Conservation (phyloP, 164 flowering plant species). For the Pachysandra terminalis region DNA sequence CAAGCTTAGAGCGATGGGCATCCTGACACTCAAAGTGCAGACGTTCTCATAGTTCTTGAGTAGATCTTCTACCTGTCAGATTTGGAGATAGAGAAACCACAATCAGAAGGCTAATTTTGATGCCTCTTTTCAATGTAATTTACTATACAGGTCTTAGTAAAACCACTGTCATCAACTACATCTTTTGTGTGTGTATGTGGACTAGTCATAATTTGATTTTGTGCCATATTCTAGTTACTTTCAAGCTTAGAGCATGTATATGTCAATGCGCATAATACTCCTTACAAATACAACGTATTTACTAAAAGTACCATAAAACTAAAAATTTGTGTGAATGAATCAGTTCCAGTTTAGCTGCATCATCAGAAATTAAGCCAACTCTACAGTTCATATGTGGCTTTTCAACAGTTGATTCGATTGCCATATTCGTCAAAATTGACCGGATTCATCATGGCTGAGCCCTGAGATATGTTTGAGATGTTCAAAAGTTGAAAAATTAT, state of each 20-base stretch:
- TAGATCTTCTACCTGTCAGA: constrained; percentile 37
- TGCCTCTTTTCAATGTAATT: neutral
- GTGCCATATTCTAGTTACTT: too few relatives aligned
- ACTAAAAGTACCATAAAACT: too few relatives aligned
- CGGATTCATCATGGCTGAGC: neutral
- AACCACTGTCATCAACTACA: neutral
- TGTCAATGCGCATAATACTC: too few relatives aligned
- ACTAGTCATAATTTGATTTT: too few relatives aligned
- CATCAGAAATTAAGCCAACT: too few relatives aligned
- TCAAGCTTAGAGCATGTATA: too few relatives aligned
- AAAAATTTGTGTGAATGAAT: too few relatives aligned
- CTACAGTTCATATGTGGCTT: too few relatives aligned
- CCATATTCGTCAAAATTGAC: neutral
- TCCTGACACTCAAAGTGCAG: constrained; percentile 40
- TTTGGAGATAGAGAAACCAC: neutral
- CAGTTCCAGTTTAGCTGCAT: too few relatives aligned
- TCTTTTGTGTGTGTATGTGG: neutral
- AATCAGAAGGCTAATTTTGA: neutral
- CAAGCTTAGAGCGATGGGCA: too few relatives aligned
- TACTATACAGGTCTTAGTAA: neutral
- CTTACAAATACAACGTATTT: too few relatives aligned
- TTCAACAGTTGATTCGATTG: neutral
- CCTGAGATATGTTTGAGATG: neutral
- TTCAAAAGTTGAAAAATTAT: too few relatives aligned
- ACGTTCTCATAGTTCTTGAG: constrained; percentile 42